Base-by-base conservation (phyloP, 768 basidiomycete genomes). In the Sarcomyxa edulis region DNA sequence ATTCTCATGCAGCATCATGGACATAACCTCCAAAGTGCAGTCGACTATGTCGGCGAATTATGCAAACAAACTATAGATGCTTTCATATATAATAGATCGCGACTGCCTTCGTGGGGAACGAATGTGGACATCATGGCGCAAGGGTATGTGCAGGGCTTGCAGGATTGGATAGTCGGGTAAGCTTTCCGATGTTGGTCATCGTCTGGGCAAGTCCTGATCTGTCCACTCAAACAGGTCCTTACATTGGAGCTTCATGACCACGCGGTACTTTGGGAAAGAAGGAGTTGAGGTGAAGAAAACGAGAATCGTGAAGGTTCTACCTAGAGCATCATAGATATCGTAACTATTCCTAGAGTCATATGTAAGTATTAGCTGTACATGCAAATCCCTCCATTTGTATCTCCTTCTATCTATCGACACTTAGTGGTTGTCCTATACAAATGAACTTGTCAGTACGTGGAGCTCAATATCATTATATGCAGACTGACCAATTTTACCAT, bases 221-320 rank as follows among this genome's bases (percentile, higher is more conserved):
- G 24, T n/a, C 15, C 30, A 19, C 6, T 15, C 10, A 23, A 7
- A 11, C 42, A 74, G 72, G 4, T 72, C 74, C 25, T 56, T 84
- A 26, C 74, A 82, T 44, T 87, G 84, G 84, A 80, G 78, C 53
- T 84, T 83, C 58, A 69, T 74, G 57, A 76, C 76, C 3, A 68
- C 70, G 40, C 69, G 84, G 3, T 87, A 87, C 52, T 86, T 86
- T 50, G 84, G 81, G 12, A 58, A 61, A 26, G 49, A 74, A 7
- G 81, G 81, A 19, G 49, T 54, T 14, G 62, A 69, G 25, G 66
- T 84, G 36, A 82, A 81, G 62, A 60, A 66, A 47, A 59, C 67
- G 39, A 62, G 77, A 24, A 20, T 72, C 44, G 67, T 85, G 37
- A 63, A 68, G 40, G 65, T 84, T 26, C 57, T 78, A 12, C 71